Evolutionary conservation across 2,329 filamentous ascomycete genomes (phyloP), one percentile per base, ranked within the genome.

Genomic region (Stachybotrys chartarum): DNA sequence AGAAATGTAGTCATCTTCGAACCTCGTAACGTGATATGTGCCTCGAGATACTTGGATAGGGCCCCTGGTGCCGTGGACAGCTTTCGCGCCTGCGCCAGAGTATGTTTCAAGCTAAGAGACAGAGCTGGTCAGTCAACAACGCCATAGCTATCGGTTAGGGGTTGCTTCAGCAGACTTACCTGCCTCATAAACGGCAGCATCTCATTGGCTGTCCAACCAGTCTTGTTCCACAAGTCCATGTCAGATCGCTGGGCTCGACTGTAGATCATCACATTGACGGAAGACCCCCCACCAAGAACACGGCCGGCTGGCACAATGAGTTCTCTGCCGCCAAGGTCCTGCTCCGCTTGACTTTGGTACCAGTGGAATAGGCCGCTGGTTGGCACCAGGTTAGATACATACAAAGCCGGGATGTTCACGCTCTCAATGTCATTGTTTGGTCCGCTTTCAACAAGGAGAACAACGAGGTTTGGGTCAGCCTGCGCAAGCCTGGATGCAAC

Each of bases 41-140:
- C 80, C 77, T 47, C 72, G 71, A 1, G 74, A 77, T 18, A 83
- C 65, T 50, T 78, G 66, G 39, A 81, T 70, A 0, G 78, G 79
- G 0, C 79, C 78, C 44, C 72, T 65, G 54, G 70, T 62, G 6
- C 80, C 80, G 60, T 82, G 80, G 0, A 77, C 74, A 11, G 66
- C 65, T 42, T 70, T 68, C 2, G 68, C 64, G 55, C 72, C 76
- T 17, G 68, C 64, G 7, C 74, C 75, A 53, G 75, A 71, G 57
- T 77, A 81, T 1, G 73, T 79, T 63, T 81, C 78, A 12, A 78
- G 64, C 72, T 75, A 54, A n/a, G n/a, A n/a, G n/a, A n/a, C n/a
- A 31, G 6, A 14, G 10, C 30, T 14, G 10, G 7, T 50, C 6
- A 50, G 11, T 8, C 16, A 24, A 48, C 30, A 12, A 18, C 48